Evolutionary conservation across 805 yeast species (phyloP), one percentile per base, ranked within the genome.

Genomic region (Ogataea philodendri): DNA sequence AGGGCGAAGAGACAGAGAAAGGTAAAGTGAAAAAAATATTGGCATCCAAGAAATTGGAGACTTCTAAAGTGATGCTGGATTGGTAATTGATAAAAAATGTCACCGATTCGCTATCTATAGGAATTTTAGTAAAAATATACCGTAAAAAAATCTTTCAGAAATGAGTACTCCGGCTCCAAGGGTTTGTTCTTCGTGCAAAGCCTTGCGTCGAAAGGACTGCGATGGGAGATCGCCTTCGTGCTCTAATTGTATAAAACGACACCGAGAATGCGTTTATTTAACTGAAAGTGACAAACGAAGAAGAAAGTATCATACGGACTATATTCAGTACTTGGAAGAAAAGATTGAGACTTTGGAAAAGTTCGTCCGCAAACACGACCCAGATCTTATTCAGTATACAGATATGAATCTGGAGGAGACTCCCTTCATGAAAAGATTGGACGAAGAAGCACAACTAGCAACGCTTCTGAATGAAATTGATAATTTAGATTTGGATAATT

Each of bases 231-330:
- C 18, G 2, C 59, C 59, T 2, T 31, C 39, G 3, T 54, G 59
- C 26, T 35, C 45, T 4, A 49, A 41, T 20, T 55, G 60, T 33
- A 19, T 42, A 11, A 38, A 39, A 15, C 24, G 32, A 15, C 44
- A 45, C 8, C 39, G 46, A 16, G 44, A 37, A 5, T 51, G 59
- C 26, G 29, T 46, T 3, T 51, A 55, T 35, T 47, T 41, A 14
- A 41, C 48, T 1, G 53, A 45, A 7, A 40, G 35, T 23, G 65
- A 60, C 32, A 39, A 62, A 30, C 41, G 66, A 37, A 39, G 64
- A 23, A 30, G 66, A 13, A 60, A 60, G 32, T 60, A 58, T 36
- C 58, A 59, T 36, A 54, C 63, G 1, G 61, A 57, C 33, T 60
- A 60, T 26, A 52, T 59, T 3, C 52, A 48, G 17, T 49, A 52